Base-by-base conservation (phyloP, 768 basidiomycete genomes). In the Jaapia argillacea region DNA sequence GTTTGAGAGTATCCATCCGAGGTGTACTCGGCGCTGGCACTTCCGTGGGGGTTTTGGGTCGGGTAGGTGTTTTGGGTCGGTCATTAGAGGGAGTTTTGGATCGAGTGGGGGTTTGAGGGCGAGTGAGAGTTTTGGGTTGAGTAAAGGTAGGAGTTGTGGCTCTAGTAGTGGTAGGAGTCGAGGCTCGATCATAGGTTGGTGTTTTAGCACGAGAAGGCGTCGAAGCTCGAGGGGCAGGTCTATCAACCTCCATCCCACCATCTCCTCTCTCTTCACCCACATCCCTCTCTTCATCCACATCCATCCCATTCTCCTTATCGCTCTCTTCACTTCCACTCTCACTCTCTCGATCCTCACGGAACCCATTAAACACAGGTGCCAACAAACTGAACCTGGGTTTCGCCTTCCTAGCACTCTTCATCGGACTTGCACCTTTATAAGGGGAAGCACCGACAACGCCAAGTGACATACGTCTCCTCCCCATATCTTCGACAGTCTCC, bases 321-420 rank as follows among this genome's bases (percentile, higher is more conserved):
- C 26, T 43, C 3, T 26, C 44, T 18, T 50, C 50, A 1, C 48
- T 26, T 16, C 26, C 40, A 23, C 46, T 57, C 45, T 70, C 58
- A 48, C 62, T 63, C 59, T 69, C 40, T 35, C 38, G 37, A 24
- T 72, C 64, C 70, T 71, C 43, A 57, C 63, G 47, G 22, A 31
- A 23, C 42, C 27, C 42, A 35, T 21, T 20, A 33, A 41, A 20
- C 27, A 23, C 41, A 14, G 48, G 47, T 2, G 51, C 50, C 7
- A 52, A 48, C 18, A 54, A 43, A 6, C 48, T 49, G 48, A 52
- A 54, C 41, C 52, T 48, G 31, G 50, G 51, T 25, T 36, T 44
- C 28, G 24, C 31, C 45, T 35, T 45, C 43, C 26, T 49, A 42
- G 36, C 36, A 13, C 36, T 24, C 49, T 56, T 44, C 45, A 40